Percentiles rank a stretch among this genome's conserved stretches.
phyloP scores from a whole-genome alignment of 2,329 filamentous ascomycete genomes.

The Alternaria arborescens region DNA sequence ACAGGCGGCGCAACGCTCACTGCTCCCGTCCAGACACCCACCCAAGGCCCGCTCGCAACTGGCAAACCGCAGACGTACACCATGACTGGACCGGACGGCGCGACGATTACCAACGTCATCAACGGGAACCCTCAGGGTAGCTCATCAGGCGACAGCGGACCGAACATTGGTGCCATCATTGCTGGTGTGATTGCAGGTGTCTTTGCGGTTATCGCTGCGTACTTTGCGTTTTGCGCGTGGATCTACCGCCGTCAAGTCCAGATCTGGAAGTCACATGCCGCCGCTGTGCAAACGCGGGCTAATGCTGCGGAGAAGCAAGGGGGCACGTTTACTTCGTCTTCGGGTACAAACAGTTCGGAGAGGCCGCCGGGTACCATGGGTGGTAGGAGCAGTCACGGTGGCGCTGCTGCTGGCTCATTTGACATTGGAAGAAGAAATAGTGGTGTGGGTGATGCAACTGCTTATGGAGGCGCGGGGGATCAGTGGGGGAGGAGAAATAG shows the following conservation, averaged over 20 bases:
- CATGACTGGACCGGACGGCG: conserved; percentile 56
- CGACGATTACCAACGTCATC: conserved; percentile 51
- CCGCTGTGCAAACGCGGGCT: conserved; percentile 67
- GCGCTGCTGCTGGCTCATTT: conserved; percentile 30
- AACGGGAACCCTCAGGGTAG: conserved; percentile 31
- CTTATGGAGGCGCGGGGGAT: conserved; percentile 31
- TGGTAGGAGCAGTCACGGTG: conserved; percentile 23
- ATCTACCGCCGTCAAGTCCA: conserved; percentile 75
- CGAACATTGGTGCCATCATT: conserved; percentile 64
- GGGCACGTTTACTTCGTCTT: conserved; percentile 35
- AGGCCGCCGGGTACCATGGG: conserved; percentile 23
- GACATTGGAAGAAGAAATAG: conserved; percentile 25
- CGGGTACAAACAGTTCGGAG: conserved; percentile 36
- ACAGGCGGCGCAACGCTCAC: conserved; percentile 75
- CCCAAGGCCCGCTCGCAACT: conserved; percentile 74
- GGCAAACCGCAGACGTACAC: conserved; percentile 76
- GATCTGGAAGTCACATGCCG: conserved; percentile 75
- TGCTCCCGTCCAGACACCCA: conserved; percentile 68
- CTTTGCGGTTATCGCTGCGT: conserved; percentile 67
- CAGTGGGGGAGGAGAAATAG: conserved; percentile 51
- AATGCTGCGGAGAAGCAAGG: conserved; percentile 50
- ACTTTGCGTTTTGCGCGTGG: conserved; percentile 76
- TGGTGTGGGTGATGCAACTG: conserved; percentile 24
- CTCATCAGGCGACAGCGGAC: conserved; percentile 39
- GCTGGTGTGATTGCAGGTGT: conserved; percentile 71